phyloP scores from a whole-genome alignment of 1,284 basidiomycete species.

The Rhodotorula sp. region DNA sequence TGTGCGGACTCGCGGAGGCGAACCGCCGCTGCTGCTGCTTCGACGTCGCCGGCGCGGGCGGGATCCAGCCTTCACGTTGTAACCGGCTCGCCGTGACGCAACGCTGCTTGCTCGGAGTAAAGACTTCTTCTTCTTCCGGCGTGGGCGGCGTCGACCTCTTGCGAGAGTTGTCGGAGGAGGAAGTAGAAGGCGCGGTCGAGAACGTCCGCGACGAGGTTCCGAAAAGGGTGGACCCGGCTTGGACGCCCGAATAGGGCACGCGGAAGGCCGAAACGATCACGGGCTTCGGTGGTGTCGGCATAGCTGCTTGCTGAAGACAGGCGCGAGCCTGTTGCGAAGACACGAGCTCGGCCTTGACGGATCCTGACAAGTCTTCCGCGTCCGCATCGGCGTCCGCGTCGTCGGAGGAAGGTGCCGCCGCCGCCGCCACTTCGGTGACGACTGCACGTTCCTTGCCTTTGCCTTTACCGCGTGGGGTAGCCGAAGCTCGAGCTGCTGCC shows the following conservation, averaged over 20 bases:
- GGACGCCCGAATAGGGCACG: background rate
- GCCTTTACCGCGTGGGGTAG: background rate
- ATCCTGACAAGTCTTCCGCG: background rate
- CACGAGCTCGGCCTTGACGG: background rate
- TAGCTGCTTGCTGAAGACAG: too few species aligned
- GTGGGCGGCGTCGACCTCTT: background rate
- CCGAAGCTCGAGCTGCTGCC: too few species aligned
- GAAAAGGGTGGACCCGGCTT: background rate
- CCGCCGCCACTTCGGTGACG: background rate
- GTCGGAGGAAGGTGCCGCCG: background rate
- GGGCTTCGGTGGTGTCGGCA: too few species aligned
- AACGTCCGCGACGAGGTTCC: background rate
- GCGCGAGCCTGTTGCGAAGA: background rate
- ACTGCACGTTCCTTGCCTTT: slow-evolving; percentile 2
- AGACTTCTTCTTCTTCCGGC: background rate
- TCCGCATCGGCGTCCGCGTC: background rate
- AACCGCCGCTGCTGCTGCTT: background rate
- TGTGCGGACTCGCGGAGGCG: background rate
- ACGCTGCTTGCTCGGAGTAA: background rate
- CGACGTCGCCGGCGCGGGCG: background rate
- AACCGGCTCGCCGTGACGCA: too few species aligned
- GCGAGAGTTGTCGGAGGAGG: background rate
- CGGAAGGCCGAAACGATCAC: background rate
- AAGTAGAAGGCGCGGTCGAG: background rate
- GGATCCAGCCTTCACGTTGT: too few species aligned